Evolutionary conservation across 305 asterid species (phyloP), one percentile per base, ranked within the genome.

Genomic region (Galium porrigens): DNA sequence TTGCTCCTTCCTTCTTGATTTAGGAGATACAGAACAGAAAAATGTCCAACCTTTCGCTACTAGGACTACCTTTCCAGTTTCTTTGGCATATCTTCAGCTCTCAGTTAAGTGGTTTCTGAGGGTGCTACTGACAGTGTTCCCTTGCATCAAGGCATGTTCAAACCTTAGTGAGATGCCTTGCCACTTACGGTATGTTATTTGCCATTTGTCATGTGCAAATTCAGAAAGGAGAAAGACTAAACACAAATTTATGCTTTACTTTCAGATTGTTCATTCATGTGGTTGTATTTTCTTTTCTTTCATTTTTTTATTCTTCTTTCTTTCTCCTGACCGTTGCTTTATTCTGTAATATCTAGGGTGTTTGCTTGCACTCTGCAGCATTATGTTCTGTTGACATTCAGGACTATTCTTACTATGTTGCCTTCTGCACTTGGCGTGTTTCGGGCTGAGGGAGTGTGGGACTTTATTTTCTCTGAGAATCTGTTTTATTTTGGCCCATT

Each of bases 391-490:
- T 80, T 79, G 71, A 81, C 84, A 61, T 86, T 89, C 81, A 78
- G 80, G 81, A 86, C 83, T 77, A 84, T 86, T 77, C 92, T 94
- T 76, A 77, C 64, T 66, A 77, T 82, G 63, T 81, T 85, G 68
- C 90, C 99, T 42, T 74, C 91, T 34, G 75, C 86, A 71, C 72
- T 94, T 64, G 86, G 84, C 65, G 86, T 89, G 75, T 87, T 94
- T 82, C 97, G 96, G 55, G 79, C 81, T 63, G 99, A 94, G 81
- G 90, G 95, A 65, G 90, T 86, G 70, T 94, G 97, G 97, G 97
- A 89, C 82, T 89, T 92, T 64, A 83, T 94, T 78, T 89, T 94
- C 88, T 94, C 99, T 55, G 99, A 92, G 88, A 87, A 73, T 66
- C 83, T 92, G 72, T 89, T 89, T 78, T 92, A 89, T 83, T 92